Evolutionary conservation across 495 filamentous ascomycete species (phyloP).

Genomic region (Penicillium tannophilum): DNA sequence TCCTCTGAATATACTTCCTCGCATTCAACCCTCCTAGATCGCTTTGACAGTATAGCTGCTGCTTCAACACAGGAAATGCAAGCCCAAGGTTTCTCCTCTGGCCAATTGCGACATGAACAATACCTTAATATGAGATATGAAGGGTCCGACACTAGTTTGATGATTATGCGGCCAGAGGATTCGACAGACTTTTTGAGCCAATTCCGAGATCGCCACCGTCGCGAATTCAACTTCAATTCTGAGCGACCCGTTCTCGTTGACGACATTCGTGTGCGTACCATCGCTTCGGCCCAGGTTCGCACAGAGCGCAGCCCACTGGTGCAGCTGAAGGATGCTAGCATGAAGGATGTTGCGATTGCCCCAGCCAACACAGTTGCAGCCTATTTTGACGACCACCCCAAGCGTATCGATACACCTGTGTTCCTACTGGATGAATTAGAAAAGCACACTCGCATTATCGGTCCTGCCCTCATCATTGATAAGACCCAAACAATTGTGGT

Average conservation of each 20-base stretch:
- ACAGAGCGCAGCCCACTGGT: constrained; percentile 44
- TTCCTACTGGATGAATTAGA: constrained; percentile 79
- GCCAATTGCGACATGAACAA: constrained; percentile 49
- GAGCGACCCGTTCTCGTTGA: constrained; percentile 53
- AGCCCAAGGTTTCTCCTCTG: constrained; percentile 38
- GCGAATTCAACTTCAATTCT: constrained; percentile 57
- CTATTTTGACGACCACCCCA: constrained; percentile 62
- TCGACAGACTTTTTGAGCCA: constrained; percentile 43
- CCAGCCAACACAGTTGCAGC: constrained; percentile 40
- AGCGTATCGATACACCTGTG: constrained; percentile 77
- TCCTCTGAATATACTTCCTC: constrained; percentile 42
- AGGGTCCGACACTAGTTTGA: constrained; percentile 55
- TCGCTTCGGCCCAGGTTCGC: constrained; percentile 45
- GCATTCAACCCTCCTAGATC: constrained; percentile 35
- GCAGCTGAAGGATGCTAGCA: constrained; percentile 38
- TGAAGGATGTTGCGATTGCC: constrained; percentile 28
- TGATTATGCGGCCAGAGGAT: constrained; percentile 49
- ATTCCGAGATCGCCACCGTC: constrained; percentile 50
- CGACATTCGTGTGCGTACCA: constrained; percentile 53
- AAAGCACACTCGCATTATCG: constrained; percentile 74
- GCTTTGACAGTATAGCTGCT: constrained; percentile 34
- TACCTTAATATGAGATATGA: constrained; percentile 58
- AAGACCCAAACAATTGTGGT: constrained; percentile 96
- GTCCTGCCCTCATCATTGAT: constrained; percentile 91
- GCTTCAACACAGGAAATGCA: constrained; percentile 42